phyloP scores from a whole-genome alignment of 2,329 filamentous ascomycete genomes.

The Paracorniculantispora psalliotae region DNA sequence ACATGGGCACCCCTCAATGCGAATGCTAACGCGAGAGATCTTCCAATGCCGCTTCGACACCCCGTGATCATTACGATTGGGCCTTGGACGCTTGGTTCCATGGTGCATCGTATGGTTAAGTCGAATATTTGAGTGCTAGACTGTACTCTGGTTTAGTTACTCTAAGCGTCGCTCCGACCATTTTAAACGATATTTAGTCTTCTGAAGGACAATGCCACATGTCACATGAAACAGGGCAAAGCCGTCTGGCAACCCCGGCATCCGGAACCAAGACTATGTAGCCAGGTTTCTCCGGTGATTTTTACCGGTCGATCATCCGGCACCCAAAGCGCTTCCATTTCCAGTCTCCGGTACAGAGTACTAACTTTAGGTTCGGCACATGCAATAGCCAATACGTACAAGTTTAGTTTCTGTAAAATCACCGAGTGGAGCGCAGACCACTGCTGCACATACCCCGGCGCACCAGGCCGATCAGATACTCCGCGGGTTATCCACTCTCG shows the following conservation, averaged over 20 bases:
- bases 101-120: background rate
- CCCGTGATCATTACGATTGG: slow-evolving; percentile 13
- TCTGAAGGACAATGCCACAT: background rate
- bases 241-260: background rate
- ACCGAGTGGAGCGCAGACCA: too few relatives aligned
- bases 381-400: background rate
- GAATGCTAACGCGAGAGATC: slow-evolving; percentile 13
- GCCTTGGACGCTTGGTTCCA: background rate
- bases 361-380: background rate
- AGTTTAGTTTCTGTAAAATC: too few relatives aligned
- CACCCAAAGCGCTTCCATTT: background rate
- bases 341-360: background rate
- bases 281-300: background rate
- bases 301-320: background rate
- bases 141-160: background rate
- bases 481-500: background rate
- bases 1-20: slow-evolving; percentile 14
- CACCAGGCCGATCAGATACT: background rate
- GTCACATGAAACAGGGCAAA: background rate
- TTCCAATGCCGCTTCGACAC: slow-evolving; percentile 17
- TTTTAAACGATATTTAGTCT: background rate
- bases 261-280: background rate
- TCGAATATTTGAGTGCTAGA: background rate
- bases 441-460: background rate
- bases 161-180: background rate